Evolutionary conservation across 169 alveolate species (phyloP), one percentile per base, ranked within the genome.

Genomic region (Hepatocystis sp.): DNA sequence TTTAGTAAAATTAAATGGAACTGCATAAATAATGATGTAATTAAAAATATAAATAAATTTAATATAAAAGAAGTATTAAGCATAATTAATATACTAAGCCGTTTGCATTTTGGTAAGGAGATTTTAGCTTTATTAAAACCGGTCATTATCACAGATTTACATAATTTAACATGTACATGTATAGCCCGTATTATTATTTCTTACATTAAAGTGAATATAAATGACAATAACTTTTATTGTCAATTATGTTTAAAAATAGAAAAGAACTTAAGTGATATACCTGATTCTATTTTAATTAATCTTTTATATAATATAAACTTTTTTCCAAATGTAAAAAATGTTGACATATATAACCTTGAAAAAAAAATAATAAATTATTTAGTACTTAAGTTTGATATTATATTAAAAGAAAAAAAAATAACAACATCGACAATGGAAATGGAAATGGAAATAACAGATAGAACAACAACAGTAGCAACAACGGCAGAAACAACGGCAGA

Each of bases 1-100:
- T 71, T 71, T 63, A 71, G 42, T 71, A 71, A 71, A 71, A 71
- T 71, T 27, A 71, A 71, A 56, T 71, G 86, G 86, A 61, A 71
- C 21, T 71, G 86, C 30, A 39, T 71, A 42, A 42, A 32, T 19
- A 71, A 71, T 55, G 86, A 71, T 42, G 58, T 71, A 40, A 15
- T 71, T 42, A 56, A 71, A 55, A 71, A 58, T 71, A 56, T 23
- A 46, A 40, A 55, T 47, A 56, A 71, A 44, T 71, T 71, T 56
- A 60, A 58, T 47, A 27, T 51, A 58, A 44, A 56, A 47, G 86
- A 71, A 44, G 58, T 71, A 42, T 42, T 71, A 51, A 42, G 42
- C 17, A 56, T 71, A 71, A 63, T 51, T 23, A 71, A 11, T 49
- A 42, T 71, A 30, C 27, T 71, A 15, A 71, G 86, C 23, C 86